These are phyloP conservation scores for Mucor mucedo DNA, from an alignment of 371 early-diverging fungal species.

Conservation along the genomic window DNA sequence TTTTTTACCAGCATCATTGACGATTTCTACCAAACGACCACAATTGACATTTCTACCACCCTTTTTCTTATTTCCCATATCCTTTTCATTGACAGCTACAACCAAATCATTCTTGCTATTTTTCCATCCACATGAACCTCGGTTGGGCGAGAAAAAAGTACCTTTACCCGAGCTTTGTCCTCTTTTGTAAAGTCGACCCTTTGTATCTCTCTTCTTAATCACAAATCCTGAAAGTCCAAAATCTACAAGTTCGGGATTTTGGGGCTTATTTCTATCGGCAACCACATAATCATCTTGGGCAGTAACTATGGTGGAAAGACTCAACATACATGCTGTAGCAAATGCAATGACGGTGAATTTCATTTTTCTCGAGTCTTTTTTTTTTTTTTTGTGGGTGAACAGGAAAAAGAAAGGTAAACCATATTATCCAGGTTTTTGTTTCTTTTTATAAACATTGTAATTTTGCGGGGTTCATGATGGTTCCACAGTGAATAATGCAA, in stretches of 20 bases:
- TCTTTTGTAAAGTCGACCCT: background rate
- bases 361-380: background rate
- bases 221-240: background rate
- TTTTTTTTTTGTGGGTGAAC: background rate
- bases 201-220: background rate
- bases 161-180: slow-evolving; percentile 3
- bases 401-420: background rate
- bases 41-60: slow-evolving; percentile 43
- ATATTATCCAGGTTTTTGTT: background rate
- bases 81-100: slow-evolving; percentile 36
- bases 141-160: slow-evolving; percentile 8
- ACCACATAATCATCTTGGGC: background rate
- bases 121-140: slow-evolving; percentile 37
- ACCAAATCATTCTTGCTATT: slow-evolving; percentile 35
- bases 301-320: background rate
- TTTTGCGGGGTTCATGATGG: too few relatives aligned
- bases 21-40: slow-evolving; percentile 44
- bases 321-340: background rate
- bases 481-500: too few relatives aligned
- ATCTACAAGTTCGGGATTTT: background rate
- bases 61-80: slow-evolving; percentile 25
- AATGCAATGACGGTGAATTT: background rate
- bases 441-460: too few relatives aligned
- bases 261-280: background rate
- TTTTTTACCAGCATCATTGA: slow-evolving; percentile 41